phyloP scores from a whole-genome alignment of 345 rosid species.

The Hibiscus mutabilis region DNA sequence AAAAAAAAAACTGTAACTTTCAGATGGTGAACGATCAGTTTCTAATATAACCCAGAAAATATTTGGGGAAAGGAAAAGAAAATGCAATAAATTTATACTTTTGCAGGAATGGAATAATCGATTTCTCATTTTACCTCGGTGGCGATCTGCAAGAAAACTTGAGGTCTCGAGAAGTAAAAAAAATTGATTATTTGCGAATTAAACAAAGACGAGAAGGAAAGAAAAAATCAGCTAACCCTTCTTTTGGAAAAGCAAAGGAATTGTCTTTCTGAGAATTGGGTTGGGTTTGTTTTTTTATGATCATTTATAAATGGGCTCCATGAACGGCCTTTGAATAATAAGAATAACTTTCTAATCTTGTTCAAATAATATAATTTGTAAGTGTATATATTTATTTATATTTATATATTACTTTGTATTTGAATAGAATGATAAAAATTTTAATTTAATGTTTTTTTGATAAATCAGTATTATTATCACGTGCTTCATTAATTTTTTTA shows the following conservation, averaged over 20 bases:
- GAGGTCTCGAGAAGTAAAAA: not conserved
- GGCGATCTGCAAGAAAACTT: not conserved
- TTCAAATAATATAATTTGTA: too few species aligned
- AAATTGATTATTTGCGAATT: not conserved
- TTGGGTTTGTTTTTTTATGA: too few species aligned
- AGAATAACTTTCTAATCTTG: too few species aligned
- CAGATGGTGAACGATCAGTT: not conserved
- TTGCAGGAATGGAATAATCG: not conserved
- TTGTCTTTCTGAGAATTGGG: not conserved
- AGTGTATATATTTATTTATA: too few species aligned
- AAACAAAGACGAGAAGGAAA: not conserved
- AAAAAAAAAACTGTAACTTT: not conserved
- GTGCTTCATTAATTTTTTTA: too few species aligned
- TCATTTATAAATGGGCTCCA: not conserved
- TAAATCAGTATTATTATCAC: too few species aligned
- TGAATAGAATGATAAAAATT: too few species aligned
- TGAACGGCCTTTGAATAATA: too few species aligned
- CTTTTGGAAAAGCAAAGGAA: not conserved
- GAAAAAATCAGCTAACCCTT: not conserved
- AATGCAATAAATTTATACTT: not conserved
- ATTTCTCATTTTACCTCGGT: not conserved
- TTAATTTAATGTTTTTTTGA: too few species aligned
- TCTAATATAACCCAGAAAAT: not conserved
- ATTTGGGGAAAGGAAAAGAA: not conserved
- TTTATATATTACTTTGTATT: too few species aligned